phyloP scores from a whole-genome alignment of 805 yeast genomes.

The Hanseniaspora vineae region DNA sequence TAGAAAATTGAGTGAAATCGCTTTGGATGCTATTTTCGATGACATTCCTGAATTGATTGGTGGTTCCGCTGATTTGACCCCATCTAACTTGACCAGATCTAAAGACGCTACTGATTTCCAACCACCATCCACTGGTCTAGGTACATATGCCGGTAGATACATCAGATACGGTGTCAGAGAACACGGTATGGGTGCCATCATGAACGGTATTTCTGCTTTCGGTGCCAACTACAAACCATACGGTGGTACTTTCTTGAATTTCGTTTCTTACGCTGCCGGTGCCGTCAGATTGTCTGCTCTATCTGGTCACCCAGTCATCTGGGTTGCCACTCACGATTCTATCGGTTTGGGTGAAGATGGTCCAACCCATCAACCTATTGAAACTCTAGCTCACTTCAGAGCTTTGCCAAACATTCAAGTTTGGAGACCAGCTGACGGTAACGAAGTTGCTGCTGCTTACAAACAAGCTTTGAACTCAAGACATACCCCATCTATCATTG shows the following conservation, averaged over 20 bases:
- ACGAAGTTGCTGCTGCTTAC: conserved; percentile 78
- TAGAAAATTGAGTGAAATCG: conserved; percentile 84
- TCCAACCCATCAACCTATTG: conserved; percentile 89
- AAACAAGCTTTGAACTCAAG: conserved; percentile 46
- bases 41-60: conserved; percentile 82
- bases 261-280: conserved; percentile 74
- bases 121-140: conserved; percentile 66
- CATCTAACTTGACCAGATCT: conserved; percentile 91
- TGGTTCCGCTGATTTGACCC: conserved; percentile 97
- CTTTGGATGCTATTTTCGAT: conserved; percentile 46
- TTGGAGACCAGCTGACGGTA: conserved; percentile 93
- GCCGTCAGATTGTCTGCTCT: conserved; percentile 77
- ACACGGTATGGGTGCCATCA: conserved; percentile 97
- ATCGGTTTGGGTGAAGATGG: conserved; percentile 90
- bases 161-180: conserved; percentile 97
- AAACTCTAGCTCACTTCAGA: conserved; percentile 76
- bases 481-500: conserved; percentile 60
- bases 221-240: conserved; percentile 75
- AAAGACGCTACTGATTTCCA: conserved; percentile 81
- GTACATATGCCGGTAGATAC: conserved; percentile 85
- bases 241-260: conserved; percentile 98
- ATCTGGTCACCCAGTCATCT: conserved; percentile 69
- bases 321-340: conserved; percentile 87
- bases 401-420: conserved; percentile 72
- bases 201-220: conserved; percentile 93